Evolutionary conservation across 805 yeast species (phyloP), one percentile per base, ranked within the genome.

Genomic region (Saccharomycopsis oosterbeekiorum): DNA sequence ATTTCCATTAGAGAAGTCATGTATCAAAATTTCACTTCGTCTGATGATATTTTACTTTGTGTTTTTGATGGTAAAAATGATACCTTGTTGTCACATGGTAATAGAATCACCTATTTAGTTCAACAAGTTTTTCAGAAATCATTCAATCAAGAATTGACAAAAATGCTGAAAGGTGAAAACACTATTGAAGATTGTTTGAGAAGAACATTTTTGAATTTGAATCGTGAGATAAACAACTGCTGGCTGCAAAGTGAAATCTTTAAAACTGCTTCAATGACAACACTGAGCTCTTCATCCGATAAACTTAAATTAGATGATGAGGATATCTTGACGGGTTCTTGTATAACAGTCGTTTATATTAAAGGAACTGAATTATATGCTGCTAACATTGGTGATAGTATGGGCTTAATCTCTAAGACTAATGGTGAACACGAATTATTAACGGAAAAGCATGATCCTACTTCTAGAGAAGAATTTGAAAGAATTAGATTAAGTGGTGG

Each of bases 401-500:
- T 86, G 79, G 92, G 90, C 1, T 77, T 94, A 57, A 71, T 93
- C 58, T 84, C 96, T 8, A 81, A 86, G 62, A 81, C 83, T 50
- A 90, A 88, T 71, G 97, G 98, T 37, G 93, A 89, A 57, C 86
- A 82, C 70, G 75, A 78, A n/a, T 75, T 83, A 3, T 75, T 94
- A 51, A 87, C 96, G 1, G 83, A 80, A 24, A 83, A 85, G 60
- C 97, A 94, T 71, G 90, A 86, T 65, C 97, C 98, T 9, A 86
- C 94, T 4, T 83, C 80, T 34, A 78, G 87, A 37, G 78, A 77
- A 53, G 96, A 89, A 67, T 88, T 88, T 67, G 96, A 91, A 69
- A 78, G 97, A 67, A 89, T 94, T 56, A 78, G 98, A 68, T 88
- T 88, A 1, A 83, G 96, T 26, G 98, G 98, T 59, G 98, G 98